A percentile compares a stretch with the other conserved stretches of the same genome.
phyloP scores from a whole-genome alignment of 768 basidiomycete species.

The Termitomyces sp. region DNA sequence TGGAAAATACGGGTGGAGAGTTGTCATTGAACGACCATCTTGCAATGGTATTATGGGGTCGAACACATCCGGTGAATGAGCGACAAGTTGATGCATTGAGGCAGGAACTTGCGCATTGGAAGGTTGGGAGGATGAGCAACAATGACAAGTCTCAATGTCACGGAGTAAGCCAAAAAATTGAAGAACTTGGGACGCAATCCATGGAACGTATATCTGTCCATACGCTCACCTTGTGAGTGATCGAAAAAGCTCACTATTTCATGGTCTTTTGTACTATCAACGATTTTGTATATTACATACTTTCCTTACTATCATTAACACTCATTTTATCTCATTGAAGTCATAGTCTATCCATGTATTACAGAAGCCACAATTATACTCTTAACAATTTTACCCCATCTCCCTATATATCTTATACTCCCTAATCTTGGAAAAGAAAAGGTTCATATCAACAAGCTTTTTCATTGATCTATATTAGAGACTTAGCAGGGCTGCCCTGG shows the following conservation, averaged over 20 bases:
- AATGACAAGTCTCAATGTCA: conserved; percentile 18
- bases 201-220: not conserved
- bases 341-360: not conserved
- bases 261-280: not conserved
- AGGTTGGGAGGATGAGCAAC: conserved; percentile 63
- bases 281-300: not conserved
- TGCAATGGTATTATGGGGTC: conserved; percentile 45
- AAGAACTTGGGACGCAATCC: not conserved
- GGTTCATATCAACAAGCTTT: too few species aligned
- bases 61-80: conserved; percentile 65
- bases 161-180: not conserved
- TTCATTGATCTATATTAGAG: too few species aligned
- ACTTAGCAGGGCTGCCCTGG: too few species aligned
- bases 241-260: not conserved
- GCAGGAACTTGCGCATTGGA: conserved; percentile 71
- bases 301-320: not conserved
- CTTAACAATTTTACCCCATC: too few species aligned
- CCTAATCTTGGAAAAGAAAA: too few species aligned
- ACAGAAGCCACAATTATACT: not conserved
- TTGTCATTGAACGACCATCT: conserved; percentile 16
- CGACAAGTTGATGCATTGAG: conserved; percentile 56
- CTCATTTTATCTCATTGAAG: not conserved
- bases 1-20: conserved; percentile 15
- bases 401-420: too few species aligned
- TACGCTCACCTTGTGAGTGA: not conserved